Conservation (phyloP, 768 basidiomycete species). For the Pulveroboletus sp. region DNA sequence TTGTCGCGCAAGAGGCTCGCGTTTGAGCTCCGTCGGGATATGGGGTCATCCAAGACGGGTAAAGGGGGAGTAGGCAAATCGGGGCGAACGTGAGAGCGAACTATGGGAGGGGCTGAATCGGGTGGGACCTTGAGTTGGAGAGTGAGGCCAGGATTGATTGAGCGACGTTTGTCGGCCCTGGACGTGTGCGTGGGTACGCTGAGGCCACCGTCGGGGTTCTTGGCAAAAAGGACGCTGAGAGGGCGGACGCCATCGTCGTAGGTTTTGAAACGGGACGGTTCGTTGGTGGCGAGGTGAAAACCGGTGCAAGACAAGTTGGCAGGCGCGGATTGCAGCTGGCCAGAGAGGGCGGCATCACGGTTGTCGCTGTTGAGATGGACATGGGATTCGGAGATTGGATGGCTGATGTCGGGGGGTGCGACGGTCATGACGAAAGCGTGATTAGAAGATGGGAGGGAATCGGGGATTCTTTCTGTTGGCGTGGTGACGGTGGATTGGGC, state of each 20-base stretch:
- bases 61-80: conserved; percentile 27
- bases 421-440: conserved; percentile 43
- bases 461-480: conserved; percentile 17
- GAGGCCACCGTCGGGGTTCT: conserved; percentile 16
- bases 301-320: conserved; percentile 1
- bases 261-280: conserved; percentile 34
- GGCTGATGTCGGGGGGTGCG: conserved; percentile 35
- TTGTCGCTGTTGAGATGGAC: conserved; percentile 3
- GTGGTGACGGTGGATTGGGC: conserved; percentile 10
- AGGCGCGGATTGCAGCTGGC: conserved; percentile 18
- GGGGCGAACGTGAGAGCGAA: conserved; percentile 27
- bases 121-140: conserved; percentile 27
- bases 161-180: conserved; percentile 46
- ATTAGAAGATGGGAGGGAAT: conserved; percentile 16
- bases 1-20: conserved; percentile 25
- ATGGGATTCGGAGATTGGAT: conserved; percentile 2
- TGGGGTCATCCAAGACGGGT: conserved; percentile 12
- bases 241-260: conserved; percentile 45
- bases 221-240: conserved; percentile 33
- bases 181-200: conserved; percentile 29
- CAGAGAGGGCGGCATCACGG: not conserved
- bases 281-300: conserved; percentile 21
- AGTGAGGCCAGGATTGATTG: conserved; percentile 52
- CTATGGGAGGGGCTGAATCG: conserved; percentile 21
- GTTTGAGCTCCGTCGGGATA: conserved; percentile 22